phyloP scores from a whole-genome alignment of 805 yeast genomes.

The Saturnispora dispora region DNA sequence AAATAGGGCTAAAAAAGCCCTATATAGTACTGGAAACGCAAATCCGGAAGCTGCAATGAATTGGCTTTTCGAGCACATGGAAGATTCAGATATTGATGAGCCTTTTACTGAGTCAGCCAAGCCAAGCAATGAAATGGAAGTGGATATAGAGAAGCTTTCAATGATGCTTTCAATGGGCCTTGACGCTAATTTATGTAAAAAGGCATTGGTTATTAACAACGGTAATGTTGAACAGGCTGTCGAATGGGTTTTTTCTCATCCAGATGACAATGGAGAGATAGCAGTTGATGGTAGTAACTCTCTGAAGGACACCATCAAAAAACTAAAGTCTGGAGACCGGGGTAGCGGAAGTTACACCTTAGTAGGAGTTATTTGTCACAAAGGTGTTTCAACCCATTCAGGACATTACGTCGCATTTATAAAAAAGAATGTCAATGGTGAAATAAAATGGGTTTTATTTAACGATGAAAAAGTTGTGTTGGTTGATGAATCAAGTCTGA shows the following conservation, averaged over 20 bases:
- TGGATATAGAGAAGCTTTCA: conserved; percentile 31
- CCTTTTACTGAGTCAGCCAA: conserved; percentile 35
- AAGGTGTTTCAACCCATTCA: conserved; percentile 81
- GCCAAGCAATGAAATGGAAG: conserved; percentile 4
- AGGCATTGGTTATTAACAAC: conserved; percentile 54
- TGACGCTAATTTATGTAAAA: conserved; percentile 48
- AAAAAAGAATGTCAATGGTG: conserved; percentile 34
- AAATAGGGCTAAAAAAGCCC: conserved; percentile 54
- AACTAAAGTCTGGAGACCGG: conserved; percentile 2
- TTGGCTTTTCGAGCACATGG: conserved; percentile 86
- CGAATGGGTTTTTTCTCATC: conserved; percentile 83
- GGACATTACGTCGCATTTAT: conserved; percentile 87
- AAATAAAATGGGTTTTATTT: conserved; percentile 60
- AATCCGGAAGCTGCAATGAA: conserved; percentile 69
- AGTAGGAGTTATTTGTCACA: conserved; percentile 72
- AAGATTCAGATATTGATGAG: conserved; percentile 67
- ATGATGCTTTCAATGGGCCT: conserved; percentile 74
- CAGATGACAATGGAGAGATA: conserved; percentile 65
- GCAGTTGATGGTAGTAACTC: conserved; percentile 18
- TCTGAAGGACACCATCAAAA: conserved; percentile 10
- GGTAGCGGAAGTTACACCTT: conserved; percentile 32
- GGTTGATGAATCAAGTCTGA: conserved; percentile 34
- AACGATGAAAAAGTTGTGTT: conserved; percentile 84
- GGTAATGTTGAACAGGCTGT: conserved; percentile 68
- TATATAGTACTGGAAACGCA: conserved; percentile 62